Conservation (phyloP, 441 rosid genomes). For the Cnidoscolus chayamansa region DNA sequence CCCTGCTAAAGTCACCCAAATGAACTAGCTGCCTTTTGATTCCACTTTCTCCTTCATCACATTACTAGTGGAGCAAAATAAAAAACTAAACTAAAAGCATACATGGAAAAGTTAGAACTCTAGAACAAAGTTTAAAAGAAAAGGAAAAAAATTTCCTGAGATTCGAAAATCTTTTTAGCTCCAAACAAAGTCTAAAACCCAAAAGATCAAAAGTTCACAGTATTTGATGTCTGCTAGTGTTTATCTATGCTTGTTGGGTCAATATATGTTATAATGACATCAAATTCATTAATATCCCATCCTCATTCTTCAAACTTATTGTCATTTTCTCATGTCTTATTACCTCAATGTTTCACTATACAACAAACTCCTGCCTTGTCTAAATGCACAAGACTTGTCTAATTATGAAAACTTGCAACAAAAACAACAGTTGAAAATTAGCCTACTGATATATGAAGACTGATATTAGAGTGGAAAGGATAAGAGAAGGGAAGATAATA, state of each 20-base stretch:
- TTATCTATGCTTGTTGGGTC: slow-evolving; percentile 9
- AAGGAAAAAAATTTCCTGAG: slow-evolving; percentile 10
- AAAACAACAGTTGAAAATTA: too few species aligned
- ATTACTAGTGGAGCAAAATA: background rate
- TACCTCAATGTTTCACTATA: slow-evolving; percentile 17
- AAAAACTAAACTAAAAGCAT: background rate
- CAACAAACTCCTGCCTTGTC: slow-evolving; percentile 2
- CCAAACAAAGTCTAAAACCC: slow-evolving; percentile 33
- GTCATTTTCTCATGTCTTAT: slow-evolving; percentile 18
- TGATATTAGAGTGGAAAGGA: too few species aligned
- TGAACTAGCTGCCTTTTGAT: slow-evolving; percentile 24
- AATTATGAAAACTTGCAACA: too few species aligned
- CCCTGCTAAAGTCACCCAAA: slow-evolving; percentile 39
- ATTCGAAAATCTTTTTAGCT: slow-evolving; percentile 38
- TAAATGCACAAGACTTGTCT: too few species aligned
- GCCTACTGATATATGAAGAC: too few species aligned
- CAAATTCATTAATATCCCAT: too few species aligned
- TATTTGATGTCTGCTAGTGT: slow-evolving; percentile 24
- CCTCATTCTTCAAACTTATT: background rate
- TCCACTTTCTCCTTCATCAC: slow-evolving; percentile 25
- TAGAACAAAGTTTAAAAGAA: slow-evolving; percentile 15
- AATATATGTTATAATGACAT: background rate
- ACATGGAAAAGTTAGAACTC: slow-evolving; percentile 20
- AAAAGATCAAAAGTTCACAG: slow-evolving; percentile 30
- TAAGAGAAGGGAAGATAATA: too few species aligned